Base-by-base conservation (phyloP, 139 green algal genomes). In the Microglena sp. region DNA sequence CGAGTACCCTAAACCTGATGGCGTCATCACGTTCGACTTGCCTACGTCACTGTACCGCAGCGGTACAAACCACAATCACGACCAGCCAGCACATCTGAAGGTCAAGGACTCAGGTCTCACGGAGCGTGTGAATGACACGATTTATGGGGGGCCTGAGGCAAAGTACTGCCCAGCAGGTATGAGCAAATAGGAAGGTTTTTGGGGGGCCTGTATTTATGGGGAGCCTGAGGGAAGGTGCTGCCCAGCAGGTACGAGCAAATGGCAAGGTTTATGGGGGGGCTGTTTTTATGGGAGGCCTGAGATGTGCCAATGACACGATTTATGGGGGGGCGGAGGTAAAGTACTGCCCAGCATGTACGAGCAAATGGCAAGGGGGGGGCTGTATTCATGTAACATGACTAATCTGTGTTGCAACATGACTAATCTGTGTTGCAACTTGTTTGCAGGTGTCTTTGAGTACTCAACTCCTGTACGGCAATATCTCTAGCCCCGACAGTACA, bases 21-120 rank as follows among this genome's bases (percentile, higher is more conserved):
- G 81, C 24, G 45, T 79, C 27, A 28, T 95, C 65, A 95, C 88
- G 4, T 97, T 98, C 68, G 87, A 95, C 78, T 30, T 97, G 11
- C 64, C 79, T 40, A 89, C 81, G 2, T 92, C 83, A 0, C 69
- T 98, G 8, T 93, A 87, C 73, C 80, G 84, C 61, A 89, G 82
- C 33, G 69, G 74, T 71, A 98, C 92, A 45, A 96, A 96, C 80
- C 92, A 98, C 65, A 78, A 95, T 26, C 91, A 97, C 65, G 84
- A 97, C 76, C 92, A 96, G 70, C 92, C 92, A 1, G 32, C 66
- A 3, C 92, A 98, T 81, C 81, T 98, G 53, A 45, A 67, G 62
- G 70, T 97, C 33, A 31, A 45, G 32, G 69, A 74, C 60, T 60
- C 67, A 35, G 34, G 45, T 11, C 45, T 64, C 5, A 28, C 56